Evolutionary conservation across 1,284 basidiomycete genomes (phyloP).

Genomic region (Ceratobasidium sp.): DNA sequence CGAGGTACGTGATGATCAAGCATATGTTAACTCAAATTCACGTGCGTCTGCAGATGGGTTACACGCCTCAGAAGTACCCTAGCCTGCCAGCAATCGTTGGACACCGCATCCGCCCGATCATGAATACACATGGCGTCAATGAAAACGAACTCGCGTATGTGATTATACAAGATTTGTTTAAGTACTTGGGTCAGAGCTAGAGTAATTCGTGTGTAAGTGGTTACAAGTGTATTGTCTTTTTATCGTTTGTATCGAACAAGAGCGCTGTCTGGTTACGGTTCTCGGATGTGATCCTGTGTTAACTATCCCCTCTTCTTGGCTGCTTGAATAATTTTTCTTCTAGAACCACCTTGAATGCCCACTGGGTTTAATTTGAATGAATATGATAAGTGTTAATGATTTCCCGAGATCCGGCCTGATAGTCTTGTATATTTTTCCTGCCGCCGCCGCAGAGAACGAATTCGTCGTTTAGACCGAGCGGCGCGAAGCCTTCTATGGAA

Average conservation of each 20-base stretch:
- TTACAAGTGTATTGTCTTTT: slow-evolving; percentile 6
- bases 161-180: slow-evolving; percentile 29
- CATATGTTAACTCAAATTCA: background rate
- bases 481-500: slow-evolving; percentile 9
- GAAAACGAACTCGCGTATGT: slow-evolving; percentile 34
- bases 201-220: background rate
- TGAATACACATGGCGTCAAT: slow-evolving; percentile 29
- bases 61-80: slow-evolving; percentile 36
- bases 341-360: slow-evolving; percentile 15
- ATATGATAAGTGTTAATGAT: slow-evolving; percentile 14
- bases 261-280: slow-evolving; percentile 28
- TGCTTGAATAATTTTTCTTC: slow-evolving; percentile 1
- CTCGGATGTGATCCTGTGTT: slow-evolving; percentile 4
- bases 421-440: background rate
- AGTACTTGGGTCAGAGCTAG: slow-evolving; percentile 17
- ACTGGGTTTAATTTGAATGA: slow-evolving; percentile 16
- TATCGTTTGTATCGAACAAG: slow-evolving; percentile 25
- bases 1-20: slow-evolving; percentile 5
- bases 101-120: slow-evolving; percentile 29
- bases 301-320: background rate
- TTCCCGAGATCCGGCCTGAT: slow-evolving; percentile 32
- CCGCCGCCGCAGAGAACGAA: slow-evolving; percentile 12
- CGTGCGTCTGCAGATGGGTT: slow-evolving; percentile 12
- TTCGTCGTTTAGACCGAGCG: slow-evolving; percentile 32
- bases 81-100: slow-evolving; percentile 23